Evolutionary conservation across 73 alveolate species (phyloP), one percentile per base, ranked within the genome.

Genomic region (Blepharisma stoltei): DNA sequence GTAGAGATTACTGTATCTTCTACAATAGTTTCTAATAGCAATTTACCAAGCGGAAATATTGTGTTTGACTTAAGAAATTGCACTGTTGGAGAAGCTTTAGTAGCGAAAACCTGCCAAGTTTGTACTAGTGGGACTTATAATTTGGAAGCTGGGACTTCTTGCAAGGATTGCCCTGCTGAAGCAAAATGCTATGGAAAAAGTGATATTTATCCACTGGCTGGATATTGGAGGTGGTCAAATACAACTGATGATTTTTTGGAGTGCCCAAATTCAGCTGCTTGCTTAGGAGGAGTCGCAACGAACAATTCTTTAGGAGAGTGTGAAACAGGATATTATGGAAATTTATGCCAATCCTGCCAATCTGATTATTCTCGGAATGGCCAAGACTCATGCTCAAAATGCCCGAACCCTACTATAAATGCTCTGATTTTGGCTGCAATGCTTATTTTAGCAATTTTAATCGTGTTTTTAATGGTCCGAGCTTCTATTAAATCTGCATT

Each of bases 41-140:
- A 60, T 8, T 25, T 9, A 14, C 18, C 73, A 18, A 20, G 23
- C 23, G 38, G 14, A 60, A 60, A 14, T 60, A 25, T 60, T 60
- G 73, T 44, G 23, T 54, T 85, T 32, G 69, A 54, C 27, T 54
- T 85, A 41, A 55, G 95, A 53, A 81, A 85, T 3, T 88, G 95
- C 76, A 54, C 78, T 46, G 66, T 77, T 1, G 95, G 95, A 5
- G 95, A 88, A 70, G 90, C 86, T 21, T 65, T 88, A 37, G 60
- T 82, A 67, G 81, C 70, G 7, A 81, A 70, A 18, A 25, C 92
- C 5, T 88, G 95, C 52, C 66, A 66, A 38, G 41, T 52, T 45
- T 88, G 95, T 54, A 78, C 92, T 5, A 69, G 75, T 38, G 92
- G 90, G 7, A 88, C 88, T 0, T 88, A 85, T 55, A 46, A 38